Evolutionary conservation across 306 rosid genomes (phyloP).

Genomic region (Fagus crenata): DNA sequence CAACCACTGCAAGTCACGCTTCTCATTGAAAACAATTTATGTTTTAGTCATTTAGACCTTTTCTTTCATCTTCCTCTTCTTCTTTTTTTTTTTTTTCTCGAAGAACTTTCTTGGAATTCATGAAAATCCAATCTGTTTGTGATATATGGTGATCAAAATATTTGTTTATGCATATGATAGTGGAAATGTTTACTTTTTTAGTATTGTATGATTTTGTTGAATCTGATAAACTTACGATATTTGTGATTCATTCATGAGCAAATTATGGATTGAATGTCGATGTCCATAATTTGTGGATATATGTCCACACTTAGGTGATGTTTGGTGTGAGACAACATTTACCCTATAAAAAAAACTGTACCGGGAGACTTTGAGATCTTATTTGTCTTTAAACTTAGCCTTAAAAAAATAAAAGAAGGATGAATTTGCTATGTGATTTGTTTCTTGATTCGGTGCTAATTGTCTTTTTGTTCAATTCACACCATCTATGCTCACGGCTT

Average conservation of each 20-base stretch:
- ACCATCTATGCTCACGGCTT: too few relatives aligned
- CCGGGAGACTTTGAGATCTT: too few relatives aligned
- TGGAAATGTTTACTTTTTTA: slow-evolving; percentile 30
- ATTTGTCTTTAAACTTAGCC: too few relatives aligned
- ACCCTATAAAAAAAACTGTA: too few relatives aligned
- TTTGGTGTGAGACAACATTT: too few relatives aligned
- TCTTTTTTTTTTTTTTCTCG: not conserved
- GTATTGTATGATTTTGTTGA: slow-evolving; percentile 13
- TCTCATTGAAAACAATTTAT: slow-evolving; percentile 51
- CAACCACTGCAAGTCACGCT: slow-evolving; percentile 61
- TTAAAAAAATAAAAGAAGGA: too few relatives aligned
- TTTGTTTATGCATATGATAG: slow-evolving; percentile 8
- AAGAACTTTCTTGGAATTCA: not conserved
- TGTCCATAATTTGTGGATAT: too few relatives aligned
- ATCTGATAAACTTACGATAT: slow-evolving; percentile 29
- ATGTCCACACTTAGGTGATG: too few relatives aligned
- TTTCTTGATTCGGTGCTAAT: too few relatives aligned
- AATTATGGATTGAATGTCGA: too few relatives aligned
- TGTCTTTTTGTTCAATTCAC: too few relatives aligned
- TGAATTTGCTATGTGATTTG: too few relatives aligned
- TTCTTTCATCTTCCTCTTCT: slow-evolving; percentile 7
- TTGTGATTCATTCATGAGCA: not conserved
- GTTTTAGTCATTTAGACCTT: slow-evolving; percentile 17
- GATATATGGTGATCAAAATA: slow-evolving; percentile 13
- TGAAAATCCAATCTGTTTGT: slow-evolving; percentile 9